phyloP scores from a whole-genome alignment of 202 grass and related monocot species.

The Alloteropsis angusta region DNA sequence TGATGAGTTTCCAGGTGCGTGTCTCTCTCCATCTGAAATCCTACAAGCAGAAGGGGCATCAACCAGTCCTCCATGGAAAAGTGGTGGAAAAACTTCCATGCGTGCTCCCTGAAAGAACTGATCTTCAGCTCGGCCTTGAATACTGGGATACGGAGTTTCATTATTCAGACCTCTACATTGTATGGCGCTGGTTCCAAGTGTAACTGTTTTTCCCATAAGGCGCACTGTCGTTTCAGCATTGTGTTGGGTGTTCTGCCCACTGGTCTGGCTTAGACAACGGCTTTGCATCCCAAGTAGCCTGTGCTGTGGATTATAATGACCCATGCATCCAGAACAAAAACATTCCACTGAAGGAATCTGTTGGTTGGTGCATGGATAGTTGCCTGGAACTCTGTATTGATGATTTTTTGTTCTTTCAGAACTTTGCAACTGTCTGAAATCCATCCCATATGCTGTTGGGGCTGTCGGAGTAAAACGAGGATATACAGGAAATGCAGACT shows the following conservation, averaged over 20 bases:
- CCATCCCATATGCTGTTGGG: constrained; percentile 25
- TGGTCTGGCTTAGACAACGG: constrained; percentile 12
- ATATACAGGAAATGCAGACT: constrained; percentile 29
- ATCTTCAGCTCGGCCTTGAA: constrained; percentile 28
- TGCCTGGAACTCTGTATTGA: constrained; percentile 11
- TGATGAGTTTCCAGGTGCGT: constrained; percentile 16
- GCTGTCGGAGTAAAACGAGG: constrained; percentile 22
- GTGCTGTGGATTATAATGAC: constrained; percentile 24
- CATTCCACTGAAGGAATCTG: constrained; percentile 11
- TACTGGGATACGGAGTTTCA: constrained; percentile 18
- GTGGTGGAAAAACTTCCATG: constrained; percentile 7
- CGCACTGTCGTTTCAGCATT: constrained; percentile 54
- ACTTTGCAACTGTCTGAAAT: constrained; percentile 40
- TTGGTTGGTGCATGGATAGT: constrained; percentile 17
- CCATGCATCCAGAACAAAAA: constrained; percentile 19
- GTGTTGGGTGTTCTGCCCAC: constrained; percentile 23
- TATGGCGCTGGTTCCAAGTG: constrained; percentile 47
- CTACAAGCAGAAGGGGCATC: constrained; percentile 3
- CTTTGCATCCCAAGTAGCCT: constrained; percentile 28
- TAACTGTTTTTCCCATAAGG: constrained; percentile 82
- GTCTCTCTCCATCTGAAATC: constrained; percentile 18
- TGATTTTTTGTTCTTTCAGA: constrained; percentile 43
- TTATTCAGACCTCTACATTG: constrained; percentile 35
- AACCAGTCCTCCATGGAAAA: constrained; percentile 4
- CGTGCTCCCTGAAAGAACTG: constrained; percentile 2